phyloP scores from a whole-genome alignment of 495 filamentous ascomycete genomes.

The Thozetella sp. region DNA sequence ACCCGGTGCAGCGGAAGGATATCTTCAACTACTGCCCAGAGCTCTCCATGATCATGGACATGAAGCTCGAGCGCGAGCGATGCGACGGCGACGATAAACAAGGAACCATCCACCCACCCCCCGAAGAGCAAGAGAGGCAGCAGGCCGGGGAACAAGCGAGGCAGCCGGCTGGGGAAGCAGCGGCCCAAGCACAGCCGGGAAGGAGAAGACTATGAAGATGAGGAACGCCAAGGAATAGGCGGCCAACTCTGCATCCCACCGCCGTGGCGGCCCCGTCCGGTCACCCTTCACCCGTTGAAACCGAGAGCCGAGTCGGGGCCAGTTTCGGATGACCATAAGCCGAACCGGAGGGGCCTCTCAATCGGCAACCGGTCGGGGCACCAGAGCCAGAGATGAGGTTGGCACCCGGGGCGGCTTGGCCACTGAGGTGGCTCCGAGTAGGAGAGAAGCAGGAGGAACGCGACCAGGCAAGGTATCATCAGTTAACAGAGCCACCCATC shows the following conservation, averaged over 20 bases:
- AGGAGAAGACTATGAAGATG: background rate
- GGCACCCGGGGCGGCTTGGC: background rate
- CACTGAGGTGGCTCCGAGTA: background rate
- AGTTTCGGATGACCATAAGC: no score
- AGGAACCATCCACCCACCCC: slow-evolving; percentile 13
- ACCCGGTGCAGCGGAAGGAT: slow-evolving; percentile 30
- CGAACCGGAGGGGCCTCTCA: no score
- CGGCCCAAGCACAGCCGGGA: background rate
- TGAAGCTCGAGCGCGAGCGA: slow-evolving; percentile 48
- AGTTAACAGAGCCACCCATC: background rate
- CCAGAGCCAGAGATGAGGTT: background rate
- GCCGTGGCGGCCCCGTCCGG: background rate
- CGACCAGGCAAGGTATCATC: background rate
- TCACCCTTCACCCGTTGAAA: no score
- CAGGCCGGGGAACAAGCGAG: slow-evolving; percentile 4
- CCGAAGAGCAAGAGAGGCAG: background rate
- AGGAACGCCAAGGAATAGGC: background rate
- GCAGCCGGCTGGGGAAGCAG: background rate
- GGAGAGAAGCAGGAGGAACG: background rate
- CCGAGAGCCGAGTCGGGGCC: no score
- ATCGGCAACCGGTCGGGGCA: no score
- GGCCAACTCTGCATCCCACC: background rate
- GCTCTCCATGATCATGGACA: slow-evolving; percentile 47
- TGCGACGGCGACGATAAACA: slow-evolving; percentile 29
- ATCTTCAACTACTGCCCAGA: slow-evolving; percentile 54